Evolutionary conservation across 2,329 filamentous ascomycete genomes (phyloP).

Genomic region (Amphichorda felina): DNA sequence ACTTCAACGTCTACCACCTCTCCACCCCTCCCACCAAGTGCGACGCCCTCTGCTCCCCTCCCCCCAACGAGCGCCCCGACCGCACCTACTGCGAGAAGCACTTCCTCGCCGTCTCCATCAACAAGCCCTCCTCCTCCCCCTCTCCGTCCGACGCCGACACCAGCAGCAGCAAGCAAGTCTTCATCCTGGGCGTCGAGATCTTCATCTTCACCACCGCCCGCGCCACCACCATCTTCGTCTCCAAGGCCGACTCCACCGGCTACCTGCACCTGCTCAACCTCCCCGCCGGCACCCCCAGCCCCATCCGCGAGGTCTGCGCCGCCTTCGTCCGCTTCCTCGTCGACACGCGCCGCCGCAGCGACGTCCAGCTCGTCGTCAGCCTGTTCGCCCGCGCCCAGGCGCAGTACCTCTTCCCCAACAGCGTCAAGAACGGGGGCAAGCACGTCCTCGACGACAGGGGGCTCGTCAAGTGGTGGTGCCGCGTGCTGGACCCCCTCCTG

Average conservation of each 20-base stretch:
- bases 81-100: slow-evolving; percentile 81
- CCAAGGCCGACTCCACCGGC: slow-evolving; percentile 94
- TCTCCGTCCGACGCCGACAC: slow-evolving; percentile 12
- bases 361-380: slow-evolving; percentile 64
- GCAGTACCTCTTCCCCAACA: slow-evolving; percentile 92
- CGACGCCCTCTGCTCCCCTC: slow-evolving; percentile 66
- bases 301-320: slow-evolving; percentile 60
- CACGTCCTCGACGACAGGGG: slow-evolving; percentile 87
- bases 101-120: slow-evolving; percentile 46
- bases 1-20: slow-evolving; percentile 70
- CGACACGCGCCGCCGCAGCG: slow-evolving; percentile 43
- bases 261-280: slow-evolving; percentile 59
- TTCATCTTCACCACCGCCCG: slow-evolving; percentile 73
- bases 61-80: slow-evolving; percentile 59
- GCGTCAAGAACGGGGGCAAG: slow-evolving; percentile 71
- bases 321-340: slow-evolving; percentile 70
- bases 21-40: slow-evolving; percentile 71
- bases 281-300: slow-evolving; percentile 53
- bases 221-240: slow-evolving; percentile 83
- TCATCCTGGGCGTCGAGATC: slow-evolving; percentile 78
- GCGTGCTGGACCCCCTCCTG: slow-evolving; percentile 68
- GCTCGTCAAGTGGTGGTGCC: slow-evolving; percentile 93
- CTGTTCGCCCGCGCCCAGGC: slow-evolving; percentile 86
- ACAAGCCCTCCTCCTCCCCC: slow-evolving; percentile 8
- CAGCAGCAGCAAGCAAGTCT: slow-evolving; percentile 32